phyloP scores from a whole-genome alignment of 1,284 basidiomycete species.

The Schizophyllum amplum region DNA sequence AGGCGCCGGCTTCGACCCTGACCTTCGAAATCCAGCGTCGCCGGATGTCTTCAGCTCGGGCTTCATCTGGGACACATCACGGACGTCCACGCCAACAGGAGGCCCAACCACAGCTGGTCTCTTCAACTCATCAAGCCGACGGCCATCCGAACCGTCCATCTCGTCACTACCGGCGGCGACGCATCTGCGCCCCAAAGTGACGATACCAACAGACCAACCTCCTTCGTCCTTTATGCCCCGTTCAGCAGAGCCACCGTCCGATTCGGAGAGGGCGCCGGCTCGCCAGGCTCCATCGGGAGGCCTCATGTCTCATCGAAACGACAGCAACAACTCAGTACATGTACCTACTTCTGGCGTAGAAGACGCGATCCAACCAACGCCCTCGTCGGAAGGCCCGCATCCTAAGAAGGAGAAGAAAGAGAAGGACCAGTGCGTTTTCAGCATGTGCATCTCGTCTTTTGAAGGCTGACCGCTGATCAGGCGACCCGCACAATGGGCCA shows the following conservation, averaged over 20 bases:
- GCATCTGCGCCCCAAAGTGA: too few species aligned
- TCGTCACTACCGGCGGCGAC: too few species aligned
- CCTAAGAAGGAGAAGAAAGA: slow-evolving; percentile 23
- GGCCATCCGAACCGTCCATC: too few species aligned
- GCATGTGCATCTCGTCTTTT: slow-evolving; percentile 2
- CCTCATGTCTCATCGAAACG: neutral
- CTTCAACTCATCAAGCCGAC: too few species aligned
- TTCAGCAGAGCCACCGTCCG: too few species aligned
- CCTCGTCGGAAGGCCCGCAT: slow-evolving; percentile 10
- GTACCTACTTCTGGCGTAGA: slow-evolving; percentile 12
- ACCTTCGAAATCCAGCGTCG: neutral
- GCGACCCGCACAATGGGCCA: slow-evolving; percentile 61
- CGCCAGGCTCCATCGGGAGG: neutral
- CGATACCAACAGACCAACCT: too few species aligned
- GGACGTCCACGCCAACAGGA: too few species aligned
- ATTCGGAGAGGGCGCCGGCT: too few species aligned
- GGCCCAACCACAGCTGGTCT: too few species aligned
- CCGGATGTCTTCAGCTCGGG: neutral
- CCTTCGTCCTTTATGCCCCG: too few species aligned
- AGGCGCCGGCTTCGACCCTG: neutral
- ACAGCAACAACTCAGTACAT: slow-evolving; percentile 9
- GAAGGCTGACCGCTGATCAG: slow-evolving; percentile 22
- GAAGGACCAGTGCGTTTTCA: slow-evolving; percentile 37
- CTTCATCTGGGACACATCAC: too few species aligned
- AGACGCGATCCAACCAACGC: slow-evolving; percentile 4